A percentile compares a stretch with the other conserved stretches of the same genome.
Evolutionary conservation across 345 rosid genomes (phyloP).

Genomic region (Acer yangbiense): DNA sequence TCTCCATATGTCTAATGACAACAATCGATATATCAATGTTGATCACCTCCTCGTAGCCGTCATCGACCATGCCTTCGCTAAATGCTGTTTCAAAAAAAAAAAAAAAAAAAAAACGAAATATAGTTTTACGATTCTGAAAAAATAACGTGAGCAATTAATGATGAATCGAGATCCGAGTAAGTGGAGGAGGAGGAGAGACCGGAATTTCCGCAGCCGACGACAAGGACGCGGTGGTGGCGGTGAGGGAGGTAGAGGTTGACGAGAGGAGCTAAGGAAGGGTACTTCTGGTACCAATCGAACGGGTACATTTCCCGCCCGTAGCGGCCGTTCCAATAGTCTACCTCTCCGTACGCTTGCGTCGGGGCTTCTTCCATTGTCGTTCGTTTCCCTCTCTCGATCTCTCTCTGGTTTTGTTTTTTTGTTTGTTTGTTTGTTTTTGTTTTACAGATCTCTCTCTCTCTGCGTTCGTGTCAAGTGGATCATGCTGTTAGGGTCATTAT

Average conservation of each 20-base stretch:
- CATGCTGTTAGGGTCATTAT: neutral
- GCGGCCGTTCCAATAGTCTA: slow-evolving; percentile 88
- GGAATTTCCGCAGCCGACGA: slow-evolving; percentile 91
- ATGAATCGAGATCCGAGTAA: neutral
- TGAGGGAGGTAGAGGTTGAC: slow-evolving; percentile 67
- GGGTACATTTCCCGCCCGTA: slow-evolving; percentile 72
- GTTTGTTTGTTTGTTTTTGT: neutral
- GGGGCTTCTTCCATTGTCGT: slow-evolving; percentile 44
- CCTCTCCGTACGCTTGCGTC: slow-evolving; percentile 80
- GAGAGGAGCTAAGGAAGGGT: slow-evolving; percentile 76
- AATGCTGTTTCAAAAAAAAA: slow-evolving; percentile 49
- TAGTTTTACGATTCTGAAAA: too few relatives aligned
- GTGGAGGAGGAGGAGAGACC: slow-evolving; percentile 26
- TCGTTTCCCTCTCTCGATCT: neutral
- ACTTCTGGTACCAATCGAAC: slow-evolving; percentile 95
- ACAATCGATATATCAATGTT: slow-evolving; percentile 78
- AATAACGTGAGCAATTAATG: neutral
- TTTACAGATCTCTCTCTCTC: too few relatives aligned
- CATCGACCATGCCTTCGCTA: slow-evolving; percentile 78
- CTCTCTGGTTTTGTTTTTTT: neutral
- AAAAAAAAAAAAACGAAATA: neutral
- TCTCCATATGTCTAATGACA: slow-evolving; percentile 66
- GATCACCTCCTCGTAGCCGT: slow-evolving; percentile 79
- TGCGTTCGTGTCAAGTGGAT: neutral
- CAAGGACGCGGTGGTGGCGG: slow-evolving; percentile 56